Conservation (phyloP, 768 basidiomycete species). For the Tulasnella sp. region DNA sequence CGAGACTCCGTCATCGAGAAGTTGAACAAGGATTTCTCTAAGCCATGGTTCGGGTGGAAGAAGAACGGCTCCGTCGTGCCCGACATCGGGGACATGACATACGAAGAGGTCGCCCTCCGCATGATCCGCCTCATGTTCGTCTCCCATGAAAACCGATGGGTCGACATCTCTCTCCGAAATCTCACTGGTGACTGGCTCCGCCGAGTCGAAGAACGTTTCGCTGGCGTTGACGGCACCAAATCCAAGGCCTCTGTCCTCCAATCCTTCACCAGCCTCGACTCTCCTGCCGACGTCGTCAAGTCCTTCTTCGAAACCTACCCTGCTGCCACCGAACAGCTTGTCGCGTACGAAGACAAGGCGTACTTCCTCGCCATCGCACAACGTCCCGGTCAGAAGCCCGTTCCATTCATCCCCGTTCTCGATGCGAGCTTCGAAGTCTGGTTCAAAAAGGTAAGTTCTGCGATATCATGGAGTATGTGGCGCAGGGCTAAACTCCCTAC, state of each 20-base stretch:
- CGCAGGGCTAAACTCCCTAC: conserved; percentile 23
- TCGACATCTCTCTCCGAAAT: conserved; percentile 89
- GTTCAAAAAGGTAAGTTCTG: conserved; percentile 90
- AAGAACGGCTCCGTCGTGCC: conserved; percentile 82
- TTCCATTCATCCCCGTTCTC: conserved; percentile 95
- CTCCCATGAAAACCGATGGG: conserved; percentile 87
- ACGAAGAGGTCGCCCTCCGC: conserved; percentile 90
- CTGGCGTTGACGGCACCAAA: conserved; percentile 83
- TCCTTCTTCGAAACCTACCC: conserved; percentile 86
- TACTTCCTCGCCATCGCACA: conserved; percentile 97
- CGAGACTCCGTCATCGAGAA: conserved; percentile 72
- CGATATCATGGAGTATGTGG: conserved; percentile 31
- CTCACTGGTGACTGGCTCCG: conserved; percentile 96
- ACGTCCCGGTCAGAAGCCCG: conserved; percentile 96
- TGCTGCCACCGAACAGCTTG: conserved; percentile 77
- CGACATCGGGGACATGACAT: conserved; percentile 96
- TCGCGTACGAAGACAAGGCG: conserved; percentile 89
- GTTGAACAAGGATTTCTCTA: conserved; percentile 93
- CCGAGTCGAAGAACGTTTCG: conserved; percentile 93
- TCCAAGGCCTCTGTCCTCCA: conserved; percentile 81
- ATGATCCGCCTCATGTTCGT: conserved; percentile 96
- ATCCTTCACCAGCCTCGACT: conserved; percentile 82
- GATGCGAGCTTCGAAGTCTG: conserved; percentile 94
- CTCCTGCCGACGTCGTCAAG: conserved; percentile 75
- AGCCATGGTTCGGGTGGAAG: conserved; percentile 98